Evolutionary conservation across 2,329 filamentous ascomycete species (phyloP).

Genomic region (Tolypocladium tundrense): DNA sequence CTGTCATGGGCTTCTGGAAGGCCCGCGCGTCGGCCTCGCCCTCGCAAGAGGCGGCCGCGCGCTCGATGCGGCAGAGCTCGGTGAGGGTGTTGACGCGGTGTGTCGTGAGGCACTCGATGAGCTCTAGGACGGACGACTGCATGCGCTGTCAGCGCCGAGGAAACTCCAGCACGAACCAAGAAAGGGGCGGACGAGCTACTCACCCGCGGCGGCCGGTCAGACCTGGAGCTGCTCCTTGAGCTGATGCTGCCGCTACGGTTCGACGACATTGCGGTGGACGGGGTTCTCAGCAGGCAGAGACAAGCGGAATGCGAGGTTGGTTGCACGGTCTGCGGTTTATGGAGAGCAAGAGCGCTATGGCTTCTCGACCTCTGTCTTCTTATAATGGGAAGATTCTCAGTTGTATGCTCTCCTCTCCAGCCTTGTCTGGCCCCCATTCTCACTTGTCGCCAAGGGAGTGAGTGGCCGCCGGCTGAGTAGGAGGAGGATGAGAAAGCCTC

Average conservation of each 20-base stretch:
- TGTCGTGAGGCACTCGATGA: slow-evolving; percentile 52
- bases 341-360: not conserved
- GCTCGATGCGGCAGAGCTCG: slow-evolving; percentile 62
- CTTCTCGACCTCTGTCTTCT: not conserved
- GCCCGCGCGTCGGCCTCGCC: slow-evolving; percentile 47
- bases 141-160: not conserved
- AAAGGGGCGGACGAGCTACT: not conserved
- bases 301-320: not conserved
- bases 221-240: slow-evolving; percentile 3
- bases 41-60: slow-evolving; percentile 47
- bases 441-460: not conserved
- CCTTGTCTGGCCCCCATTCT: not conserved
- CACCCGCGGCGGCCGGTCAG: not conserved
- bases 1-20: slow-evolving; percentile 55
- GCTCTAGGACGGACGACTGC: slow-evolving; percentile 46
- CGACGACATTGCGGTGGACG: slow-evolving; percentile 4
- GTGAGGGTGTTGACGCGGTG: slow-evolving; percentile 66
- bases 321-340: not conserved
- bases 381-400: not conserved
- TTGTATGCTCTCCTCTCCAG: not conserved
- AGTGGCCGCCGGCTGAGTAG: not conserved
- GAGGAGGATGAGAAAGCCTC: not conserved
- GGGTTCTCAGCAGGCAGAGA: not conserved
- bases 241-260: slow-evolving; percentile 3
- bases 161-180: not conserved